These are phyloP conservation scores for Trichoderma endophyticum DNA, from an alignment of 2,329 filamentous ascomycete species.

Conservation along the genomic window DNA sequence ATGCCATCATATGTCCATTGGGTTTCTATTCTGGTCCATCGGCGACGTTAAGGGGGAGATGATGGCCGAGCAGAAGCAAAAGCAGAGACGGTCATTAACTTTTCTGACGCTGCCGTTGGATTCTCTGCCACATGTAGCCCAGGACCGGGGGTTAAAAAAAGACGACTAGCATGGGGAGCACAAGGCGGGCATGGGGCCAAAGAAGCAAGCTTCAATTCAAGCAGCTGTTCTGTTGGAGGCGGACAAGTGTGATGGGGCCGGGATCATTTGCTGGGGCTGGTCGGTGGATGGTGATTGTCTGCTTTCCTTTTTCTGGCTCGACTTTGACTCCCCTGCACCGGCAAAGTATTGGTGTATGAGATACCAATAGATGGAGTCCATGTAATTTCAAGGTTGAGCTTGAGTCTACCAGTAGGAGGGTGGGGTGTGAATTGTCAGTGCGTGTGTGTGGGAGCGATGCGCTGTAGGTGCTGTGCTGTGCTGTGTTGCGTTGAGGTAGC, in stretches of 20 bases:
- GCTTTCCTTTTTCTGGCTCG: background rate
- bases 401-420: background rate
- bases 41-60: background rate
- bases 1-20: background rate
- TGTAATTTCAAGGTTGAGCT: background rate
- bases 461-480: background rate
- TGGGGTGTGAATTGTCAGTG: conserved; percentile 10
- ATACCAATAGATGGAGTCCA: background rate
- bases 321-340: background rate
- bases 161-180: conserved; percentile 13
- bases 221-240: background rate
- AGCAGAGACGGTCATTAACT: background rate
- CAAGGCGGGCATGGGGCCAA: conserved; percentile 12
- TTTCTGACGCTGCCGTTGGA: background rate
- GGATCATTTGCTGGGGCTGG: conserved; percentile 12
- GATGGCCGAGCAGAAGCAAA: background rate
- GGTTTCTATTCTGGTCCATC: background rate
- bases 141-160: background rate
- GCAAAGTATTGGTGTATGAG: background rate
- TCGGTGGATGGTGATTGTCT: conserved; percentile 6
- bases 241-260: background rate
- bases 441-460: conserved; percentile 1
- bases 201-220: conserved; percentile 11
- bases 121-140: background rate
- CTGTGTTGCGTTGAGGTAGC: background rate